Conservation (phyloP, 208 protist genomes). For the Leishmania arabica region DNA sequence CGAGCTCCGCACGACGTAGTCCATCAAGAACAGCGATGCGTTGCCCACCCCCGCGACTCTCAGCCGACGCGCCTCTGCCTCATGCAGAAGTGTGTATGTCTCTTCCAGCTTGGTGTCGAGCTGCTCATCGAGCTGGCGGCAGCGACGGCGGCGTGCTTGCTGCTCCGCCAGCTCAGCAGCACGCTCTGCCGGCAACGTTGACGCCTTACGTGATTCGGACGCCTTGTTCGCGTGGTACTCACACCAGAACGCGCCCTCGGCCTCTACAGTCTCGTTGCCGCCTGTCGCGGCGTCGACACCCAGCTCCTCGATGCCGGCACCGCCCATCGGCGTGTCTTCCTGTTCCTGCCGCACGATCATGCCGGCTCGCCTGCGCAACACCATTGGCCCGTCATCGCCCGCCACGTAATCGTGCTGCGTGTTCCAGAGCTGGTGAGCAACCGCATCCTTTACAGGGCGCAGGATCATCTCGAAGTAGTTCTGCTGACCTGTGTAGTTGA, state of each 20-base stretch:
- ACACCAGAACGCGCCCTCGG: not conserved
- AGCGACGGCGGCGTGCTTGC: not conserved
- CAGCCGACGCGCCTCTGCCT: constrained; percentile 26
- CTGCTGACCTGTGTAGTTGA: constrained; percentile 65
- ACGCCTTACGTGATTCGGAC: not conserved
- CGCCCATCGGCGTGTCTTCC: not conserved
- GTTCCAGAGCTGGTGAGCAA: constrained; percentile 47
- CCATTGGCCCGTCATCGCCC: constrained; percentile 14
- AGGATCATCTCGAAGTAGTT: constrained; percentile 59
- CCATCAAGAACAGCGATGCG: constrained; percentile 50
- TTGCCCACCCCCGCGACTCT: constrained; percentile 32
- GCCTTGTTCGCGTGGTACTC: not conserved
- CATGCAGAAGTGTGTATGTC: constrained; percentile 29
- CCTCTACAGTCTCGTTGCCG: not conserved
- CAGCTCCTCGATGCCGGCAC: not conserved
- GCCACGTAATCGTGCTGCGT: constrained; percentile 35
- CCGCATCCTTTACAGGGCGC: constrained; percentile 24
- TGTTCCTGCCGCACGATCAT: constrained; percentile 3
- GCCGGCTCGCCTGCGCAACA: constrained; percentile 17
- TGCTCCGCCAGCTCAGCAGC: not conserved
- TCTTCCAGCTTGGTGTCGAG: constrained; percentile 28
- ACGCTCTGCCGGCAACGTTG: not conserved
- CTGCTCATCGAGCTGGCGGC: constrained; percentile 20
- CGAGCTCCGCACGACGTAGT: constrained; percentile 46
- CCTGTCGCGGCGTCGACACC: not conserved